Conservation (phyloP, 768 basidiomycete species). For the Lactifluus subvellereus region DNA sequence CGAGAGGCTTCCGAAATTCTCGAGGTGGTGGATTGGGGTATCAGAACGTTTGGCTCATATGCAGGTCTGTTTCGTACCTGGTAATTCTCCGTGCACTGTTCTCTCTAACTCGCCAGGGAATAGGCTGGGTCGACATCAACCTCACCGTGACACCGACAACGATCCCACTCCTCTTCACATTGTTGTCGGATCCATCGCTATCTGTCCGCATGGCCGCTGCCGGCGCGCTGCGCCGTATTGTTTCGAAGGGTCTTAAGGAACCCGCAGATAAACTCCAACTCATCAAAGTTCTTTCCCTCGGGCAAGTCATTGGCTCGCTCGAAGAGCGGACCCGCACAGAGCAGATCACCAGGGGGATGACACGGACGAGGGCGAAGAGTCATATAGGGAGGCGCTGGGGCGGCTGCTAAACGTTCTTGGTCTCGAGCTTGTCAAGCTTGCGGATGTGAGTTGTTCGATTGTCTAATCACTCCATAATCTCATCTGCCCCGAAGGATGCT, state of each 20-base stretch:
- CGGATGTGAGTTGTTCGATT: conserved; percentile 52
- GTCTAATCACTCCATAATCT: conserved; percentile 7
- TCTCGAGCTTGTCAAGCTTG: conserved; percentile 72
- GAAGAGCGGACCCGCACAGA: conserved; percentile 69
- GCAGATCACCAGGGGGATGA: conserved; percentile 57
- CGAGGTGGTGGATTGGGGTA: conserved; percentile 89
- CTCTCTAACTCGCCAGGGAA: conserved; percentile 6
- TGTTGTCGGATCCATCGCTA: conserved; percentile 72
- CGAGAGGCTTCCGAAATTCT: conserved; percentile 52
- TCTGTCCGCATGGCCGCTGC: conserved; percentile 81
- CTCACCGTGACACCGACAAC: conserved; percentile 89
- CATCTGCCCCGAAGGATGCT: conserved; percentile 43
- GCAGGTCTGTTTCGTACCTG: conserved; percentile 60
- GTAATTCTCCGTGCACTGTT: not conserved
- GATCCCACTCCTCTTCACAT: conserved; percentile 74
- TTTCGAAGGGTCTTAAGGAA: conserved; percentile 92
- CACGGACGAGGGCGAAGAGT: conserved; percentile 83
- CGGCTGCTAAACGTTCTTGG: conserved; percentile 79
- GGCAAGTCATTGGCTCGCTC: conserved; percentile 72
- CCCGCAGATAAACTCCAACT: conserved; percentile 84
- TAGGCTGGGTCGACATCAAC: conserved; percentile 98
- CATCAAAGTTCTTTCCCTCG: conserved; percentile 82
- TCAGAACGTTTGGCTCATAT: conserved; percentile 88
- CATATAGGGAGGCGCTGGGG: conserved; percentile 84
- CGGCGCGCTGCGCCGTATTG: conserved; percentile 71